Evolutionary conservation across 2,329 filamentous ascomycete species (phyloP).

Genomic region (Claviceps digitariae): DNA sequence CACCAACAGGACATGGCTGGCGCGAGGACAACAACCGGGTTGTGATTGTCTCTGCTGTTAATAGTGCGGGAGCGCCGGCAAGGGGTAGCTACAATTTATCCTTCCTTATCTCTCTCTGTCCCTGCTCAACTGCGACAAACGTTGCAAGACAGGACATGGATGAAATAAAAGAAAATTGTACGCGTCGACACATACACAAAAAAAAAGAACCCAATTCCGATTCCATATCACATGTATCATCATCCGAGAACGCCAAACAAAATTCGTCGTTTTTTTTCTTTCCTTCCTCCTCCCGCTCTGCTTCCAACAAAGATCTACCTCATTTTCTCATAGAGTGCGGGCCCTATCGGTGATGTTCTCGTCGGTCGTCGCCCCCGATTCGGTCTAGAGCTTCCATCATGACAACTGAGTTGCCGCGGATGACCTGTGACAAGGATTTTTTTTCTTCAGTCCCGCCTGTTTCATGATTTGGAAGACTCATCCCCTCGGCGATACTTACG

Average conservation of each 20-base stretch:
- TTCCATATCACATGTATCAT: constrained; percentile 6
- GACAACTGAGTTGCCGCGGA: constrained; percentile 94
- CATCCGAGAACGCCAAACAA: constrained; percentile 23
- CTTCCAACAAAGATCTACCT: background rate
- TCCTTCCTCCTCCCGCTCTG: background rate
- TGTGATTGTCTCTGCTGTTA: too few species aligned
- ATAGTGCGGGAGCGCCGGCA: too few species aligned
- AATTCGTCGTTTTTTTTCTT: constrained; percentile 3
- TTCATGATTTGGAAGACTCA: background rate
- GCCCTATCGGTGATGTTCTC: constrained; percentile 19
- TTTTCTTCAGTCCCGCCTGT: background rate
- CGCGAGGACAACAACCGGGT: too few species aligned
- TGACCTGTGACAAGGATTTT: constrained; percentile 45
- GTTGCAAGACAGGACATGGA: background rate
- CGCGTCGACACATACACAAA: background rate
- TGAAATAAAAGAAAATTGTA: background rate
- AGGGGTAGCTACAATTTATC: too few species aligned
- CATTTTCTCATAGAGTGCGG: constrained; percentile 8
- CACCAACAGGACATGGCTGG: too few species aligned
- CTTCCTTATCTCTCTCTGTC: background rate
- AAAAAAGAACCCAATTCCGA: background rate
- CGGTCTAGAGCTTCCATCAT: constrained; percentile 80
- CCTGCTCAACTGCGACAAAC: background rate
- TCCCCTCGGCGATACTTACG: constrained; percentile 36
- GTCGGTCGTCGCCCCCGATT: constrained; percentile 48